Evolutionary conservation across 2,329 filamentous ascomycete genomes (phyloP).

Genomic region (Pestalotiopsis sp.): DNA sequence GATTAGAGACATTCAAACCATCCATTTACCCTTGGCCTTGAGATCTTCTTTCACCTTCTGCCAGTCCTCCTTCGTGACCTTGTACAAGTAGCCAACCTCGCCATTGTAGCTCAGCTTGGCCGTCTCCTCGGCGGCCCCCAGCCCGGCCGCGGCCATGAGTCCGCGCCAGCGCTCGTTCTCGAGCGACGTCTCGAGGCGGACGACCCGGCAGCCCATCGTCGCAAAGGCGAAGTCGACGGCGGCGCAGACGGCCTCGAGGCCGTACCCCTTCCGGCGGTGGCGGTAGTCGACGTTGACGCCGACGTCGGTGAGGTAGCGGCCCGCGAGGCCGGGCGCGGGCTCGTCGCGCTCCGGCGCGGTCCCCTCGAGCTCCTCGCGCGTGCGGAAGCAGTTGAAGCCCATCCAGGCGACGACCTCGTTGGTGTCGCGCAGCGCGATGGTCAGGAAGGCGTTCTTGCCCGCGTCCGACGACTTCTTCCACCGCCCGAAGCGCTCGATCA

Average conservation of each 20-base stretch:
- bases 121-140: background rate
- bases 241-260: background rate
- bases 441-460: slow-evolving; percentile 3
- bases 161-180: slow-evolving; percentile 7
- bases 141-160: background rate
- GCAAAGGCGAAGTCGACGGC: slow-evolving; percentile 1
- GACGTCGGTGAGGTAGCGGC: slow-evolving; percentile 7
- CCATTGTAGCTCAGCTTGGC: background rate
- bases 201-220: background rate
- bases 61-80: background rate
- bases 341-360: background rate
- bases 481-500: background rate
- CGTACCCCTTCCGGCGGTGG: slow-evolving; percentile 3
- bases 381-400: slow-evolving; percentile 12
- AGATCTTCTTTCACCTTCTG: background rate
- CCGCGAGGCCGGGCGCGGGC: slow-evolving; percentile 4
- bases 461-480: background rate
- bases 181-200: background rate
- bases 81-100: background rate
- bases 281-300: slow-evolving; percentile 5
- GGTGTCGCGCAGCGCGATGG: slow-evolving; percentile 4
- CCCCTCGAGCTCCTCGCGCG: background rate
- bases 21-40: slow-evolving; percentile 6
- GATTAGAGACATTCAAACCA: background rate
- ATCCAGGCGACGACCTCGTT: slow-evolving; percentile 7